Evolutionary conservation across 2,329 filamentous ascomycete genomes (phyloP).

Genomic region (Rhynchosporium agropyri): DNA sequence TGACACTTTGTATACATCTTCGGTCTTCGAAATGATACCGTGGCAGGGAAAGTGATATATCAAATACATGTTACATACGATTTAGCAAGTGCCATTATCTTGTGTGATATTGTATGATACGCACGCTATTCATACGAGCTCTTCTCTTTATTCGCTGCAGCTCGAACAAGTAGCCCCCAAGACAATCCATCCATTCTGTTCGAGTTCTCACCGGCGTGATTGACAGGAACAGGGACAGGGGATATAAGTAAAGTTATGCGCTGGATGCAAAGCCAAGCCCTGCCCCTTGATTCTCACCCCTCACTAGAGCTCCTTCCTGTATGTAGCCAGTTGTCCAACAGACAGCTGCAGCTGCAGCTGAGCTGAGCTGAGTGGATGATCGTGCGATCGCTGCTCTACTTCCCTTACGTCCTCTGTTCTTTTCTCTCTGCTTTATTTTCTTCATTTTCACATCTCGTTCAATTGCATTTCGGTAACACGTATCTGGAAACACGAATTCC

Average conservation of each 20-base stretch:
- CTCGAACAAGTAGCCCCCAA: constrained; percentile 22
- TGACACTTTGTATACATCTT: no score
- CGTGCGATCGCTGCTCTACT: not conserved
- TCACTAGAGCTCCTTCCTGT: not conserved
- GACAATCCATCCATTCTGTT: not conserved
- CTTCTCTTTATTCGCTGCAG: not conserved
- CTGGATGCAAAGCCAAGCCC: constrained; percentile 18
- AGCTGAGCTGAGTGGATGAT: not conserved
- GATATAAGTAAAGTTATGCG: constrained; percentile 17
- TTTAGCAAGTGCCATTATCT: not conserved
- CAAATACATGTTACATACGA: not conserved
- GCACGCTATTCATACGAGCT: not conserved
- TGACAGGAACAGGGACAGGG: not conserved
- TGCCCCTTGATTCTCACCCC: constrained; percentile 15
- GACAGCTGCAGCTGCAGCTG: not conserved
- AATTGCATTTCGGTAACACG: not conserved
- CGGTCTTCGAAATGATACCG: no score
- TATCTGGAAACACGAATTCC: not conserved
- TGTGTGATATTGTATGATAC: no score
- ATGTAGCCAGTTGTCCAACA: not conserved
- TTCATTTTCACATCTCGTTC: constrained; percentile 6
- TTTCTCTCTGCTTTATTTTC: not conserved
- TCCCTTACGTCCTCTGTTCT: not conserved
- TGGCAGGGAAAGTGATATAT: not conserved
- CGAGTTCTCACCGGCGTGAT: constrained; percentile 18